Conservation (phyloP, 2,329 filamentous ascomycete genomes). For the Phaeomoniella chlamydospora region DNA sequence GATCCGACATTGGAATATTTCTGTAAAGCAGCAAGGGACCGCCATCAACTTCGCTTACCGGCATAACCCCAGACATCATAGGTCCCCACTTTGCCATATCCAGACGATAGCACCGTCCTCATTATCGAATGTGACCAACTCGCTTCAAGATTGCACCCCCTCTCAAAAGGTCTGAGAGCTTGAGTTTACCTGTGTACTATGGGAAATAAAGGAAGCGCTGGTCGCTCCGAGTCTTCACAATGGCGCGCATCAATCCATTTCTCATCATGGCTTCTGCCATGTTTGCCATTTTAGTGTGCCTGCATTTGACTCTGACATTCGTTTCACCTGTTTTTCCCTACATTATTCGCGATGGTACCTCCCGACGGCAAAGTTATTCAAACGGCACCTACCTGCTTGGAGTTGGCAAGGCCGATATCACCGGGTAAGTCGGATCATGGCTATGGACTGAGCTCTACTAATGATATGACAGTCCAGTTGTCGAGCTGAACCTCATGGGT, state of each 20-base stretch:
- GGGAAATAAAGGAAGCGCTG: not conserved
- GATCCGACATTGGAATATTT: too few species aligned
- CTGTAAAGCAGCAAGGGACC: too few species aligned
- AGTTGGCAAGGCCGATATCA: constrained; percentile 59
- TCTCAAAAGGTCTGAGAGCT: not conserved
- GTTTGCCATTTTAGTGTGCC: not conserved
- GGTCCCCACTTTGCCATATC: too few species aligned
- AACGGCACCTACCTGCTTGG: constrained; percentile 46
- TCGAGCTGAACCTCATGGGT: constrained; percentile 82
- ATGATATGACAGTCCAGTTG: constrained; percentile 48
- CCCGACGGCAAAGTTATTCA: constrained; percentile 1
- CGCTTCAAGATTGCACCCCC: too few species aligned
- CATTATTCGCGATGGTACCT: constrained; percentile 3
- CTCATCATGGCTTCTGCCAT: not conserved
- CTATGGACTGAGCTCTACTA: not conserved
- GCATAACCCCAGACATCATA: too few species aligned
- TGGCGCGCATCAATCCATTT: not conserved
- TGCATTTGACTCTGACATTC: constrained; percentile 1
- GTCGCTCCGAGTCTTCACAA: not conserved
- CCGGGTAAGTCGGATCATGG: constrained; percentile 34
- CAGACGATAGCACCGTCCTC: too few species aligned
- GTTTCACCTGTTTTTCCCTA: not conserved
- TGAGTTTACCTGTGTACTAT: not conserved
- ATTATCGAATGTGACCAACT: too few species aligned
- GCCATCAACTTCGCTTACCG: too few species aligned